phyloP scores from a whole-genome alignment of 176 grass and related monocot species.

The Oryza longistaminata region DNA sequence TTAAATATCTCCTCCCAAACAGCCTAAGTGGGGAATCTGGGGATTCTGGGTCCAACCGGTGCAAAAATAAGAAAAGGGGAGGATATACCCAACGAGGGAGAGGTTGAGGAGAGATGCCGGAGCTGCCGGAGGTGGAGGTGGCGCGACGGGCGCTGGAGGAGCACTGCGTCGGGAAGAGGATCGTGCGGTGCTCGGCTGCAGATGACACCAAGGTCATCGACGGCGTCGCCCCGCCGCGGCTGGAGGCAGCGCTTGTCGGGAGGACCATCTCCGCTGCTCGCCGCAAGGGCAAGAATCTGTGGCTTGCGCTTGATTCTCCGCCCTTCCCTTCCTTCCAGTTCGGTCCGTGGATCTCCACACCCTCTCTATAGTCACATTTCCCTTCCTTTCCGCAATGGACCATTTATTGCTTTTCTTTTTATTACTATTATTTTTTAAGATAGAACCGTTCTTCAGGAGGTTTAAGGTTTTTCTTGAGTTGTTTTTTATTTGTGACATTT shows the following conservation, averaged over 20 bases:
- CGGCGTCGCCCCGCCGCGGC: constrained; percentile 42
- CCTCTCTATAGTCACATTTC: no score
- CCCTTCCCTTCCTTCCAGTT: constrained; percentile 64
- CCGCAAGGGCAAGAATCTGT: constrained; percentile 62
- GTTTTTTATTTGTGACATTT: not conserved
- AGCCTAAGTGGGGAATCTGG: no score
- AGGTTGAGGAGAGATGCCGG: constrained; percentile 38
- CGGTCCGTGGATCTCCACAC: constrained; percentile 29
- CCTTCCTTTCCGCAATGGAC: not conserved
- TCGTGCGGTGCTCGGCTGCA: constrained; percentile 32
- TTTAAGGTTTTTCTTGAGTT: not conserved
- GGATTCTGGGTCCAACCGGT: no score
- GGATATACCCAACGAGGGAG: no score
- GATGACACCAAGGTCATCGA: constrained; percentile 68
- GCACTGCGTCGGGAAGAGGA: constrained; percentile 51
- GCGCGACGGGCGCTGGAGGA: constrained; percentile 55
- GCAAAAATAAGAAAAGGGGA: not conserved
- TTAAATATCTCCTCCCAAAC: no score
- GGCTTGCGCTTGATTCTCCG: constrained; percentile 51
- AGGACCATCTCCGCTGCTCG: constrained; percentile 40
- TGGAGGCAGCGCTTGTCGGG: constrained; percentile 48
- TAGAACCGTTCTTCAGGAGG: not conserved
- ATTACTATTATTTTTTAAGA: no score
- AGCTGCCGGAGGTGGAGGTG: constrained; percentile 67
- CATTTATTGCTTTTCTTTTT: no score